Conservation (phyloP, 305 asterid species). For the Fraxinus sp. region DNA sequence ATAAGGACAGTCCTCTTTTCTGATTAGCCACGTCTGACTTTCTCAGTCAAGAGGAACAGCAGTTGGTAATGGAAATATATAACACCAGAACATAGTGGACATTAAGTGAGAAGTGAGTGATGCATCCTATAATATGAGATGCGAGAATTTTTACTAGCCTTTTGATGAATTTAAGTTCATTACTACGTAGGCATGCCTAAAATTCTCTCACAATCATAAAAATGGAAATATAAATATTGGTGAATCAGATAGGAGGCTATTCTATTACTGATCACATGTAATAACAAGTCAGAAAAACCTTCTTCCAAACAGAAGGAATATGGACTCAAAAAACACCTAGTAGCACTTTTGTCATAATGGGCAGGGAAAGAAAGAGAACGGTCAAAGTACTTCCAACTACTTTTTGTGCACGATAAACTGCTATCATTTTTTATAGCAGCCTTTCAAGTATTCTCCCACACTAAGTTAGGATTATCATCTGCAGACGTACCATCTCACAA, state of each 20-base stretch:
- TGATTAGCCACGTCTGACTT: background rate
- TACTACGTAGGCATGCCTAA: background rate
- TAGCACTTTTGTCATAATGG: background rate
- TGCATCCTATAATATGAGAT: background rate
- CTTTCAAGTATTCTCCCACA: background rate
- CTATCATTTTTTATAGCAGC: background rate
- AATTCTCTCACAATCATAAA: background rate
- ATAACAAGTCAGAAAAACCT: background rate
- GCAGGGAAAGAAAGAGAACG: background rate
- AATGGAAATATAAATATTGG: background rate
- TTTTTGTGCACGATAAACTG: background rate
- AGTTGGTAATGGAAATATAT: background rate
- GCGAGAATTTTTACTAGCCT: background rate
- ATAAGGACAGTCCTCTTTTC: background rate
- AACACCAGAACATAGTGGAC: background rate
- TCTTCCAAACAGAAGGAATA: background rate
- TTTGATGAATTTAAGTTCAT: background rate
- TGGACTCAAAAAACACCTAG: background rate
- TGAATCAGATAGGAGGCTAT: background rate
- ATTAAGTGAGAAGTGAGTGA: background rate
- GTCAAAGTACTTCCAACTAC: background rate
- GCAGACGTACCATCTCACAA: slow-evolving; percentile 84
- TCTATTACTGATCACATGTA: background rate
- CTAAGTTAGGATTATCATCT: background rate
- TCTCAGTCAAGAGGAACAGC: background rate